Evolutionary conservation across 2,329 filamentous ascomycete species (phyloP).

Genomic region (Scedosporium minutisporum): DNA sequence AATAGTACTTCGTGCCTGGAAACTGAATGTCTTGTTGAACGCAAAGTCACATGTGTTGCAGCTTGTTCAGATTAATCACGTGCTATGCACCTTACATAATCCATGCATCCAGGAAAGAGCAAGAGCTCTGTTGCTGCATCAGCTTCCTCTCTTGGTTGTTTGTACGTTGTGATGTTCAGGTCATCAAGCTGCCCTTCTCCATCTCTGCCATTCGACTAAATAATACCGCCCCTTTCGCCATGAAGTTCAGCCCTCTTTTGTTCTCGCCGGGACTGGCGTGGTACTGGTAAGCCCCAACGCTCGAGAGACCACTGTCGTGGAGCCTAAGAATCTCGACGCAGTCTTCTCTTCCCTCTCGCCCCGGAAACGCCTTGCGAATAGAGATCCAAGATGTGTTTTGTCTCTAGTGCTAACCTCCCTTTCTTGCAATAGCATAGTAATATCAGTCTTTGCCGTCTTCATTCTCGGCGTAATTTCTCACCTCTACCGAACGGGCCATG

Average conservation of each 20-base stretch:
- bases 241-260: conserved; percentile 1
- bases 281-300: background rate
- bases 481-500: conserved; percentile 71
- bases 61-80: background rate
- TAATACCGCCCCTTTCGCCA: background rate
- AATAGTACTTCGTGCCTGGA: too few species aligned
- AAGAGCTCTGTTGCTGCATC: background rate
- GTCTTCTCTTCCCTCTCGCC: background rate
- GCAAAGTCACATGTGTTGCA: background rate
- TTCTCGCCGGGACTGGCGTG: conserved; percentile 3
- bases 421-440: conserved; percentile 54
- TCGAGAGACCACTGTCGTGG: too few species aligned
- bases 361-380: background rate
- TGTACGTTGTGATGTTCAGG: background rate
- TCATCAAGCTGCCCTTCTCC: background rate
- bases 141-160: background rate
- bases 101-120: background rate
- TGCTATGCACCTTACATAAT: background rate
- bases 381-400: too few species aligned
- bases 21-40: too few species aligned
- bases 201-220: background rate
- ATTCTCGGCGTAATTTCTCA: conserved; percentile 55
- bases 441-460: conserved; percentile 55
- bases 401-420: too few species aligned
- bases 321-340: too few species aligned